These are phyloP conservation scores for Tolypocladium ophioglossoides DNA, from an alignment of 2,329 filamentous ascomycete genomes.

Conservation along the genomic window DNA sequence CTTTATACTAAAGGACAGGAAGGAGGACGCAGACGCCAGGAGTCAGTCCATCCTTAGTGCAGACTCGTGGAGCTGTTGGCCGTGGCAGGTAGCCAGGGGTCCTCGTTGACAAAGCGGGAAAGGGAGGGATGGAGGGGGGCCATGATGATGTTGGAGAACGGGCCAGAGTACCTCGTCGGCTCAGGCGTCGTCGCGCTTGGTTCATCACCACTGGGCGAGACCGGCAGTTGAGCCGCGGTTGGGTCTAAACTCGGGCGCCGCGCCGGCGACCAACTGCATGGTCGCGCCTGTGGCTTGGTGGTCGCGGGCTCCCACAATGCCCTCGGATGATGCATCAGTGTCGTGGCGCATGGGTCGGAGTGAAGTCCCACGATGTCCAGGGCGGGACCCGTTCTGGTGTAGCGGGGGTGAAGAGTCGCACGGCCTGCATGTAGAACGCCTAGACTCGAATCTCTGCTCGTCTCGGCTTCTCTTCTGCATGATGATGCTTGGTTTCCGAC, in stretches of 20 bases:
- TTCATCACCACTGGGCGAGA: neutral
- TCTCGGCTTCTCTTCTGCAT: neutral
- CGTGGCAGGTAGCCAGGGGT: neutral
- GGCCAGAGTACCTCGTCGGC: neutral
- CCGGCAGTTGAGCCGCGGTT: conserved; percentile 1
- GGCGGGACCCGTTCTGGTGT: neutral
- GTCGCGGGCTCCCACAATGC: neutral
- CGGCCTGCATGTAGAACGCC: neutral
- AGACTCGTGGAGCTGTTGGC: neutral
- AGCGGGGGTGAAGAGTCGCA: neutral
- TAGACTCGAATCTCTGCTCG: no score
- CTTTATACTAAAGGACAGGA: neutral
- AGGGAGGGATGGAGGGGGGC: neutral
- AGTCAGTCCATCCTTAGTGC: neutral
- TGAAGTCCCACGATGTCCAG: neutral
- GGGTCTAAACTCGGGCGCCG: neutral
- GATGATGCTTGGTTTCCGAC: neutral
- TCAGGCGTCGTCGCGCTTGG: neutral
- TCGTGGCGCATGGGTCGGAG: neutral
- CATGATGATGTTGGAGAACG: neutral
- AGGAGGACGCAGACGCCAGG: neutral
- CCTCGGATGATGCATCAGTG: no score
- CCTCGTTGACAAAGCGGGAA: neutral
- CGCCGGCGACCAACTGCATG: neutral
- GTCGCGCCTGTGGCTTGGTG: neutral